A percentile compares a stretch with the other conserved stretches of the same genome.
Evolutionary conservation across 2,329 filamentous ascomycete genomes (phyloP).

Genomic region (Beauveria pseudobassiana): DNA sequence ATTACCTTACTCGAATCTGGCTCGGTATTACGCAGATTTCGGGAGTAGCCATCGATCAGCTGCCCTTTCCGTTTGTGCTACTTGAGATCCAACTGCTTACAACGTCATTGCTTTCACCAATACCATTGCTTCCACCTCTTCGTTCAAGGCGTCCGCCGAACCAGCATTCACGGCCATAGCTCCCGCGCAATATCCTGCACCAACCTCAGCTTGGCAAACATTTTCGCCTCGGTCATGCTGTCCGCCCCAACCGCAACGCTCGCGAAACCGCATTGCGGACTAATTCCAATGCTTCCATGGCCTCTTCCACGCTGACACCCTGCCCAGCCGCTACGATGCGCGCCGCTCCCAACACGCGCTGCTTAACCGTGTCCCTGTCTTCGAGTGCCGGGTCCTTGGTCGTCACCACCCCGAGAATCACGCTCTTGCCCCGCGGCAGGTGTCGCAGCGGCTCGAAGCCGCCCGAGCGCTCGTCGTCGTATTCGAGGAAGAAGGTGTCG

Average conservation of each 20-base stretch:
- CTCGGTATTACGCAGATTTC: neutral
- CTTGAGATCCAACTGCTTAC: neutral
- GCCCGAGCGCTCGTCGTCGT: constrained; percentile 52
- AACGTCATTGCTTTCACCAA: no score
- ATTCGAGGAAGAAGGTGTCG: constrained; percentile 55
- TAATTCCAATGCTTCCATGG: constrained; percentile 57
- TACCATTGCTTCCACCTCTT: neutral
- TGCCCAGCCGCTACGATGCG: constrained; percentile 60
- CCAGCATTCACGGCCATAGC: constrained; percentile 42
- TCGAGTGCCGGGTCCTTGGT: constrained; percentile 53
- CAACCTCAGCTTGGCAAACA: constrained; percentile 63
- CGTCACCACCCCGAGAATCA: constrained; percentile 54
- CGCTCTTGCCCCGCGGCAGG: constrained; percentile 53
- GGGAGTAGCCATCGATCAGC: no score
- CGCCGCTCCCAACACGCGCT: constrained; percentile 49
- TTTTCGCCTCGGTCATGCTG: constrained; percentile 56
- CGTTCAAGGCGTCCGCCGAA: neutral
- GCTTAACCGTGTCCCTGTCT: constrained; percentile 46
- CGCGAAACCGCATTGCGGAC: constrained; percentile 64
- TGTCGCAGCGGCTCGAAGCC: constrained; percentile 54
- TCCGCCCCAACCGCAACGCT: constrained; percentile 60
- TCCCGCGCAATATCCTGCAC: constrained; percentile 59
- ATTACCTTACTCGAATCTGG: neutral
- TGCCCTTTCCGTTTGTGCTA: neutral
- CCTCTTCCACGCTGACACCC: constrained; percentile 53